Evolutionary conservation across 2,329 filamentous ascomycete genomes (phyloP).

Genomic region (Zasmidium angulare): DNA sequence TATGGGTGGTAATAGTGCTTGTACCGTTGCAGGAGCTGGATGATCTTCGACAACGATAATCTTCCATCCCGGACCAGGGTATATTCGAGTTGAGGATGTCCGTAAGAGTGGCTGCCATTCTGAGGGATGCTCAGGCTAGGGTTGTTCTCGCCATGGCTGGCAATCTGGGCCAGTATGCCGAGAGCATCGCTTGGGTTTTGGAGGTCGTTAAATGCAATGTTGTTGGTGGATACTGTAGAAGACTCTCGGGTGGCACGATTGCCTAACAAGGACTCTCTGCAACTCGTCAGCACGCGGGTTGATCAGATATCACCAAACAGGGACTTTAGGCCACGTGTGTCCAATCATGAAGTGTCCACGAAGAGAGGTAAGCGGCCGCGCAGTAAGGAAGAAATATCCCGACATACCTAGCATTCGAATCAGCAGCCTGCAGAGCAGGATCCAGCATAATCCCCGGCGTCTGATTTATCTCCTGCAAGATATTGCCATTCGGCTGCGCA

Average conservation of each 20-base stretch:
- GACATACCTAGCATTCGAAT: constrained; percentile 17
- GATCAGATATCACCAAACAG: too few species aligned
- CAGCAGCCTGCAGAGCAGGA: constrained; percentile 31
- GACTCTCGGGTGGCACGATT: constrained; percentile 27
- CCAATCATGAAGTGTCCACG: not conserved
- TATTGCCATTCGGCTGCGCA: constrained; percentile 10
- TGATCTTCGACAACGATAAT: constrained; percentile 48
- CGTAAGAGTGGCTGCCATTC: constrained; percentile 5
- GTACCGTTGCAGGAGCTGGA: constrained; percentile 58
- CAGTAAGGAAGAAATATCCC: not conserved
- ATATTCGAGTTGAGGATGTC: constrained; percentile 40
- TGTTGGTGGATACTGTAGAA: constrained; percentile 29
- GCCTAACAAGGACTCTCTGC: constrained; percentile 10
- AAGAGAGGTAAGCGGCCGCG: not conserved
- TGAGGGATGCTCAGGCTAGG: constrained; percentile 1
- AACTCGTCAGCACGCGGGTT: constrained; percentile 11
- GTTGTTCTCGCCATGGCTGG: constrained; percentile 34
- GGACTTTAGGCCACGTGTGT: too few species aligned
- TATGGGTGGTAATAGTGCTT: constrained; percentile 67
- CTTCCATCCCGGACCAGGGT: constrained; percentile 42
- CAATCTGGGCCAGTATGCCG: constrained; percentile 49
- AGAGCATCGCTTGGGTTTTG: constrained; percentile 52
- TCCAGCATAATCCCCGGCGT: constrained; percentile 30
- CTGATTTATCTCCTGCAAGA: constrained; percentile 15
- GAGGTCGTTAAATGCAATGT: constrained; percentile 42